These are phyloP conservation scores for Botrytis byssoidea DNA, from an alignment of 2,329 filamentous ascomycete genomes.

Conservation along the genomic window DNA sequence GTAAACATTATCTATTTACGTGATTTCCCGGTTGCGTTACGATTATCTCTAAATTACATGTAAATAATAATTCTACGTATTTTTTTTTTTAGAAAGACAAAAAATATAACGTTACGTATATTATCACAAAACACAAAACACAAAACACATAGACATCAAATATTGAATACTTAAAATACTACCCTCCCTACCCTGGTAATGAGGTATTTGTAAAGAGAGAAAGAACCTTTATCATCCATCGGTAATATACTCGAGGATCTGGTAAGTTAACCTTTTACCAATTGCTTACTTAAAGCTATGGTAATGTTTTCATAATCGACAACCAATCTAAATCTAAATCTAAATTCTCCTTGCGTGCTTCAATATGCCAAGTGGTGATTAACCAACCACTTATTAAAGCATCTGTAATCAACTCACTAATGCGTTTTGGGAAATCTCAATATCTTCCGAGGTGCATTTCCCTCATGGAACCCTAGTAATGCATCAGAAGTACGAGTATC, in stretches of 20 bases:
- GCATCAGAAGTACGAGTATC: background rate
- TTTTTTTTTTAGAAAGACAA: too few relatives aligned
- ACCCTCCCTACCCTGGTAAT: too few relatives aligned
- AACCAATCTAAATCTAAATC: background rate
- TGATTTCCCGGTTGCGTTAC: background rate
- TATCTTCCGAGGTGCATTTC: background rate
- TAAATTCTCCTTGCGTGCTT: background rate
- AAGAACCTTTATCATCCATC: background rate
- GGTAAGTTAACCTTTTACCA: background rate
- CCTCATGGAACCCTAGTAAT: background rate
- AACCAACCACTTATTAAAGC: constrained; percentile 1
- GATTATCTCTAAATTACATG: background rate
- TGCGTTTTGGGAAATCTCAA: background rate
- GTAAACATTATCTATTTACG: too few relatives aligned
- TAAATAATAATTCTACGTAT: too few relatives aligned
- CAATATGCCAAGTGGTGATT: background rate
- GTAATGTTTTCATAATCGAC: background rate
- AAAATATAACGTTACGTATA: too few relatives aligned
- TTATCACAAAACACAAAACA: too few relatives aligned
- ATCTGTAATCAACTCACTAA: constrained; percentile 5
- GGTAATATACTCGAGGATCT: background rate
- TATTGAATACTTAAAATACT: background rate
- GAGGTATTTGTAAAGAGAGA: background rate
- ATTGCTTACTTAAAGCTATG: constrained; percentile 8
- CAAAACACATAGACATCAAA: too few relatives aligned